Conservation (phyloP, 345 rosid genomes). For the Brassica juncea region DNA sequence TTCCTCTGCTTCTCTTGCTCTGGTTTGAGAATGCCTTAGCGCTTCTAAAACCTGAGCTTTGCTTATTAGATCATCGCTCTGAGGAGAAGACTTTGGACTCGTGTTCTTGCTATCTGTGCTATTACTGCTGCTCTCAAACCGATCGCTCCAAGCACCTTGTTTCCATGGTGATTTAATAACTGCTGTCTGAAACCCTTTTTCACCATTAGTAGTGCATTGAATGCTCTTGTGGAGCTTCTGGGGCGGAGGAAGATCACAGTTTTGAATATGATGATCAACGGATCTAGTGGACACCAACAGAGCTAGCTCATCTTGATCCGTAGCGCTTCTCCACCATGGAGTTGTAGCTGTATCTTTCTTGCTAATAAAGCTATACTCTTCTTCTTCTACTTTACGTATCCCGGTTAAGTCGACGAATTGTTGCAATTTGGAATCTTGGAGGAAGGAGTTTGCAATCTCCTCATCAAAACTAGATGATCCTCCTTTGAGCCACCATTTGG, state of each 20-base stretch:
- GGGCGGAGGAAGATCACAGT: slow-evolving; percentile 92
- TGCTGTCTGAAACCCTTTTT: slow-evolving; percentile 21
- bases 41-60: slow-evolving; percentile 89
- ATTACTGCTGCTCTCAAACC: slow-evolving; percentile 34
- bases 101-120: slow-evolving; percentile 30
- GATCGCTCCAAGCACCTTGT: slow-evolving; percentile 35
- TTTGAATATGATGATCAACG: slow-evolving; percentile 55
- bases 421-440: slow-evolving; percentile 39
- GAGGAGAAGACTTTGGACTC: slow-evolving; percentile 39
- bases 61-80: slow-evolving; percentile 55
- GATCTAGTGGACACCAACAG: slow-evolving; percentile 79
- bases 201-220: slow-evolving; percentile 24
- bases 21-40: slow-evolving; percentile 88
- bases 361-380: slow-evolving; percentile 39
- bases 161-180: slow-evolving; percentile 26
- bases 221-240: slow-evolving; percentile 43
- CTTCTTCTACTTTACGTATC: slow-evolving; percentile 8
- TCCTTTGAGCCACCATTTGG: slow-evolving; percentile 94
- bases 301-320: slow-evolving; percentile 78
- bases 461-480: slow-evolving; percentile 40
- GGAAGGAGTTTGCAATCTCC: slow-evolving; percentile 28
- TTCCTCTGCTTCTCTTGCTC: slow-evolving; percentile 95
- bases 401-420: slow-evolving; percentile 49
- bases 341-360: slow-evolving; percentile 9
- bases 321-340: slow-evolving; percentile 83